Conservation (phyloP, 192 early-diverging fungal genomes). For the Mortierella hygrophila region DNA sequence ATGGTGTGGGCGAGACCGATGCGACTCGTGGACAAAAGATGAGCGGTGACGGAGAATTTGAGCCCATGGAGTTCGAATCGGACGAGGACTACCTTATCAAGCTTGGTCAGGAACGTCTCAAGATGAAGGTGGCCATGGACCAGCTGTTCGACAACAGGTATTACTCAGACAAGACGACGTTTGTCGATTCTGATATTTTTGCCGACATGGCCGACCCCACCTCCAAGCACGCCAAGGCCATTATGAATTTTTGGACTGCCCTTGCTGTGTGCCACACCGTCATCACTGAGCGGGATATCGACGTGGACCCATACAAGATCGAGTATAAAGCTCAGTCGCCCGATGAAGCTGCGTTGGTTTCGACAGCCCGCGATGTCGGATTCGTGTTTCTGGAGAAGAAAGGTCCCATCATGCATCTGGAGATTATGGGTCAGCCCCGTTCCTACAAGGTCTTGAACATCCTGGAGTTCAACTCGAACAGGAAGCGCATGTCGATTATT, state of each 20-base stretch:
- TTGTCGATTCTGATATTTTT: slow-evolving; percentile 77
- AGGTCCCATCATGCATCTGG: slow-evolving; percentile 73
- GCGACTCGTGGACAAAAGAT: slow-evolving; percentile 59
- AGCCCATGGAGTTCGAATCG: slow-evolving; percentile 41
- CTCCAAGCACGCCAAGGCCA: slow-evolving; percentile 69
- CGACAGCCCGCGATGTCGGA: slow-evolving; percentile 86
- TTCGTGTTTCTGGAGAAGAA: slow-evolving; percentile 86
- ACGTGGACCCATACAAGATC: slow-evolving; percentile 62
- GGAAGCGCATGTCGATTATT: slow-evolving; percentile 97
- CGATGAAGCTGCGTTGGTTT: slow-evolving; percentile 94
- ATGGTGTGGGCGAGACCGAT: slow-evolving; percentile 77
- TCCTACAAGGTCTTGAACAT: slow-evolving; percentile 75
- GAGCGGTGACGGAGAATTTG: slow-evolving; percentile 45
- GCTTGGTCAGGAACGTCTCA: slow-evolving; percentile 54
- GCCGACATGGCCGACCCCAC: slow-evolving; percentile 69
- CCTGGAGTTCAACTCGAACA: slow-evolving; percentile 93
- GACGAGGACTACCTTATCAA: slow-evolving; percentile 51
- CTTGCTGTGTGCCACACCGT: slow-evolving; percentile 94
- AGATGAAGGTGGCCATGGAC: slow-evolving; percentile 71
- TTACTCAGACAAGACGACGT: slow-evolving; percentile 75
- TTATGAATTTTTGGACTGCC: slow-evolving; percentile 85
- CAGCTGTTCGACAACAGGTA: slow-evolving; percentile 71
- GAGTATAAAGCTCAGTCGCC: slow-evolving; percentile 95
- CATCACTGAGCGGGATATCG: slow-evolving; percentile 71
- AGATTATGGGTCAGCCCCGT: slow-evolving; percentile 80